Conservation (phyloP, 495 filamentous ascomycete species). For the Massariosphaeria phaeospora region DNA sequence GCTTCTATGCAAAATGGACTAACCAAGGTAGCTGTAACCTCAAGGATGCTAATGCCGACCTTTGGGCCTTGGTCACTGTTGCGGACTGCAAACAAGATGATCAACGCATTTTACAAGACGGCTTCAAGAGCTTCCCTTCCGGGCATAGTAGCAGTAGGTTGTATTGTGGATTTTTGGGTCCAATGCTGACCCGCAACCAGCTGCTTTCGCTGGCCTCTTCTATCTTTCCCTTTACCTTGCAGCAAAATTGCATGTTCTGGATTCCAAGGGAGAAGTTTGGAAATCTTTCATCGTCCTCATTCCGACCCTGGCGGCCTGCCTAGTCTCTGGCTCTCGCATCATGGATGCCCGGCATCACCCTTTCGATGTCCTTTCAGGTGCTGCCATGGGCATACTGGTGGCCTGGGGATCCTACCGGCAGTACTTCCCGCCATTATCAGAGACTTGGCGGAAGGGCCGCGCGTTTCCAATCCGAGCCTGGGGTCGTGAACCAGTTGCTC, state of each 20-base stretch:
- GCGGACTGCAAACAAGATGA: slow-evolving; percentile 67
- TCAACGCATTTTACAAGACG: slow-evolving; percentile 65
- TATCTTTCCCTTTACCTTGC: slow-evolving; percentile 66
- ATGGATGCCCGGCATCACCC: slow-evolving; percentile 85
- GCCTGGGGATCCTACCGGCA: slow-evolving; percentile 39
- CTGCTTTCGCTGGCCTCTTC: slow-evolving; percentile 71
- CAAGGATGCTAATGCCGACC: too few relatives aligned
- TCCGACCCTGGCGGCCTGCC: slow-evolving; percentile 51
- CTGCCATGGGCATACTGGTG: slow-evolving; percentile 36
- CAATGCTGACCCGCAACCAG: not conserved
- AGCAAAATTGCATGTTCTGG: slow-evolving; percentile 54
- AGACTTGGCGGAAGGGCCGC: slow-evolving; percentile 56
- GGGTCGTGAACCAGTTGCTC: slow-evolving; percentile 41
- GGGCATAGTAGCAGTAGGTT: slow-evolving; percentile 54
- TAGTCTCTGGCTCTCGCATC: slow-evolving; percentile 54
- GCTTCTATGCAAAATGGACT: slow-evolving; percentile 38
- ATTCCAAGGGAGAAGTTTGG: slow-evolving; percentile 70
- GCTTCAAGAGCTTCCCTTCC: slow-evolving; percentile 76
- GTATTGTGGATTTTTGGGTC: too few relatives aligned
- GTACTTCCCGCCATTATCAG: slow-evolving; percentile 48
- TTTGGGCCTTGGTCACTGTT: not conserved
- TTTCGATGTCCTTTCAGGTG: slow-evolving; percentile 79
- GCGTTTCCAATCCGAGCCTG: slow-evolving; percentile 59
- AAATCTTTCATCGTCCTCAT: slow-evolving; percentile 65
- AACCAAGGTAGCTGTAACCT: too few relatives aligned